These are phyloP conservation scores for Forsythia suspensa DNA, from an alignment of 257 asterid genomes.

Conservation along the genomic window DNA sequence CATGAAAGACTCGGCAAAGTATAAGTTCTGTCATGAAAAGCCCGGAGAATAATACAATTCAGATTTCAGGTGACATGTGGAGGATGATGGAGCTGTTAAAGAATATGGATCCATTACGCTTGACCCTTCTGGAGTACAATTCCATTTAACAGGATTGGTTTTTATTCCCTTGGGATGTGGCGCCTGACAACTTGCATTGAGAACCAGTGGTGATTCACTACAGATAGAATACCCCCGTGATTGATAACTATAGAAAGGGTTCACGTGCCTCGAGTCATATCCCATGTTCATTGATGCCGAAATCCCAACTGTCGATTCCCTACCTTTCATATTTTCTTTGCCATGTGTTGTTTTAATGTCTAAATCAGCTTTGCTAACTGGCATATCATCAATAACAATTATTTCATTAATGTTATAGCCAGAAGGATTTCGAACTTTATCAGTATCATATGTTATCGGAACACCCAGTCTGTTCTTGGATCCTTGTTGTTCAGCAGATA, in stretches of 20 bases:
- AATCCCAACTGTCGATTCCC: constrained; percentile 22
- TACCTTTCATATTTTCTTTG: constrained; percentile 16
- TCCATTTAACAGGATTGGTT: constrained; percentile 42
- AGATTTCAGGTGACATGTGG: constrained; percentile 33
- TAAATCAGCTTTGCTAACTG: constrained; percentile 27
- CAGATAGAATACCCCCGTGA: constrained; percentile 32
- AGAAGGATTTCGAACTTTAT: constrained; percentile 23
- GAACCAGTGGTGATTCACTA: constrained; percentile 31
- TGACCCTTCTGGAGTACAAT: constrained; percentile 29
- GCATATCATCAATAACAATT: constrained; percentile 47
- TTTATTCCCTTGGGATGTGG: constrained; percentile 29
- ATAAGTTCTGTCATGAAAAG: constrained; percentile 33
- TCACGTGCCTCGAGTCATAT: constrained; percentile 26
- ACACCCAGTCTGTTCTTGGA: constrained; percentile 22
- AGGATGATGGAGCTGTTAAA: constrained; percentile 29
- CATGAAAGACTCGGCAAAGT: constrained; percentile 2
- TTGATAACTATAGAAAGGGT: constrained; percentile 32
- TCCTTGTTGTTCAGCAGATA: constrained; percentile 25
- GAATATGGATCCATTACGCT: constrained; percentile 22
- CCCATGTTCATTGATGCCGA: constrained; percentile 17
- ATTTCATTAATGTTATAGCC: constrained; percentile 39
- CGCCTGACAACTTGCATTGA: constrained; percentile 27
- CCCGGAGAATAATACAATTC: constrained; percentile 33
- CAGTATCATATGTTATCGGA: constrained; percentile 25
- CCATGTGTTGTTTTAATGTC: constrained; percentile 17